Base-by-base conservation (phyloP, 1,284 basidiomycete genomes). In the Neolentinus lepideus region DNA sequence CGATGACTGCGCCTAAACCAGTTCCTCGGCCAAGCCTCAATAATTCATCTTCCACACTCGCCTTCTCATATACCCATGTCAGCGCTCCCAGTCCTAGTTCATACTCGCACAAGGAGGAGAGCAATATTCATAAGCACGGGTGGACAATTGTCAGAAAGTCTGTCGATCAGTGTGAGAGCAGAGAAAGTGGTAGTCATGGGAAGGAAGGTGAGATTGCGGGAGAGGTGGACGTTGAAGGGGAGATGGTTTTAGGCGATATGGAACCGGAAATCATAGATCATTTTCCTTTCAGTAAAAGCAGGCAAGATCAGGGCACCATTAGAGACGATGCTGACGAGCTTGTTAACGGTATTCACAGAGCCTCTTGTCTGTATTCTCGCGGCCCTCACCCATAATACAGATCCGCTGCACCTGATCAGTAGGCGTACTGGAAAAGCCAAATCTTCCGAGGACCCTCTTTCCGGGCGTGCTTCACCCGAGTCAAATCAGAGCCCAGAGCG, bases 51-150 rank as follows among this genome's bases (percentile, higher is more conserved):
- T 85, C 85, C 2, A 86, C 84, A 22, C 77, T 91, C 12, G 81
- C 86, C 26, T 88, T 86, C 61, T 92, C 90, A 6, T 92, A 88
- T 67, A 92, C 90, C 43, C 88, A 92, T 69, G 74, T 92, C 38
- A 81, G 77, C 61, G 83, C 83, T 3, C 90, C 89, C 21, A 84
- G 85, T 68, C 84, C 88, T 12, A 80, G 84, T 59, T 92, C 89
- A 10, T 91, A 90, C 68, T 83, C 86, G 26, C 76, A 85, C 56
- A 16, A 43, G 6, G 38, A 43, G 38, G 38, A 43, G 38, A 43
- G 16, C 19, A 4, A 43, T 6, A 21, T 43, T 9, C 38, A 43
- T 43, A 83, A 77, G 71, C 79, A 81, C 63, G 86, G 84, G 29
- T 90, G 85, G 90, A 90, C 85, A 24, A 84, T 89, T 65, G 84